Percentiles rank a stretch among this genome's conserved stretches.
These are phyloP conservation scores for Moesziomyces parantarcticus DNA, from an alignment of 1,284 basidiomycete genomes.

Conservation along the genomic window DNA sequence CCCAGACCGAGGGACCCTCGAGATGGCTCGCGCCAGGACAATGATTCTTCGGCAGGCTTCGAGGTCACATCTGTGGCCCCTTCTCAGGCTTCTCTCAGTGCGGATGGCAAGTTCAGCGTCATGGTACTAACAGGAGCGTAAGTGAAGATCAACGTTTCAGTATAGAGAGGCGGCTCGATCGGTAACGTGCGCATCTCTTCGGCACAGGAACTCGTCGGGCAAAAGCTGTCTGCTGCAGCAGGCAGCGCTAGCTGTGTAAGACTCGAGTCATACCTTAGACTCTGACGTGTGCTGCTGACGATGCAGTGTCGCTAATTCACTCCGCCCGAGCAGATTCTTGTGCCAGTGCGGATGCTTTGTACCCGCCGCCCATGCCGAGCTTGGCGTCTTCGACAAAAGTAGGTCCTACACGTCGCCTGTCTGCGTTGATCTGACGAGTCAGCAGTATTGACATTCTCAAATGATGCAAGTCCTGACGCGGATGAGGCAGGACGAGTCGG, in stretches of 20 bases:
- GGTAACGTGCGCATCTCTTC: neutral
- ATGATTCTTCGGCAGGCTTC: no score
- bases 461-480: conserved; percentile 31
- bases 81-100: neutral
- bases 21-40: neutral
- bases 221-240: conserved; percentile 52
- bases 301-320: neutral
- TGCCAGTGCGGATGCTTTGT: conserved; percentile 47
- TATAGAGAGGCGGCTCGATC: no score
- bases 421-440: neutral
- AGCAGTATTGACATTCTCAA: neutral
- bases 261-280: neutral
- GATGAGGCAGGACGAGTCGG: conserved; percentile 49
- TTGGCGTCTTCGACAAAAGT: conserved; percentile 49
- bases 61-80: neutral
- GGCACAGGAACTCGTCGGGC: conserved; percentile 43
- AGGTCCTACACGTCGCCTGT: neutral
- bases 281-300: neutral
- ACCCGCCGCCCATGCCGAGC: conserved; percentile 30
- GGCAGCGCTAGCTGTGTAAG: conserved; percentile 36
- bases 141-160: conserved; percentile 1
- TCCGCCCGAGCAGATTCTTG: conserved; percentile 12
- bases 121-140: conserved; percentile 51
- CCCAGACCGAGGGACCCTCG: neutral
- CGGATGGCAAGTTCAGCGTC: conserved; percentile 16